Conservation (phyloP, 176 grass and related monocot species). For the Carex parvula region DNA sequence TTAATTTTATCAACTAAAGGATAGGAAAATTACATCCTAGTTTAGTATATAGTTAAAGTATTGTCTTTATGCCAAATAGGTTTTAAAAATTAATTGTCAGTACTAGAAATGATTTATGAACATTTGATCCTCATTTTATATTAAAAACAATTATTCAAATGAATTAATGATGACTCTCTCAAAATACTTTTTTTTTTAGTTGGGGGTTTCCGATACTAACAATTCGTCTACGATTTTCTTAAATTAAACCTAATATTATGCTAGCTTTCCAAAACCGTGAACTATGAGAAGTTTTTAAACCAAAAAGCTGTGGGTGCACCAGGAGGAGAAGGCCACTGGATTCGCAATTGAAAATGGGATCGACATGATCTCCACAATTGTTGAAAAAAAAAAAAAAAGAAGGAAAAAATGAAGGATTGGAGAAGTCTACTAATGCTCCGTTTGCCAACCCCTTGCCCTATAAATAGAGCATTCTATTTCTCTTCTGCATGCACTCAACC, state of each 20-base stretch:
- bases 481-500: background rate
- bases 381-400: no score
- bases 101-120: no score
- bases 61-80: no score
- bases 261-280: background rate
- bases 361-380: conserved; percentile 1
- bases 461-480: background rate
- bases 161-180: no score
- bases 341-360: background rate
- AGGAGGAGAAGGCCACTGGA: background rate
- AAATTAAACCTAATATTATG: background rate
- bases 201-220: background rate
- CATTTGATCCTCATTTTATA: no score
- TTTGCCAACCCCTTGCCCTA: background rate
- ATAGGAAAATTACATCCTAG: no score
- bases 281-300: background rate
- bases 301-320: background rate
- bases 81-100: no score
- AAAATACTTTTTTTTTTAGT: no score
- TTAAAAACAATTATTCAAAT: no score
- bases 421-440: background rate
- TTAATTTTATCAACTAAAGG: no score
- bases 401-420: background rate
- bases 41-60: no score
- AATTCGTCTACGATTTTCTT: background rate